A percentile compares a stretch with the other conserved stretches of the same genome.
Evolutionary conservation across 352 stramenopile genomes (phyloP).

Genomic region (Globisporangium cederbergense): DNA sequence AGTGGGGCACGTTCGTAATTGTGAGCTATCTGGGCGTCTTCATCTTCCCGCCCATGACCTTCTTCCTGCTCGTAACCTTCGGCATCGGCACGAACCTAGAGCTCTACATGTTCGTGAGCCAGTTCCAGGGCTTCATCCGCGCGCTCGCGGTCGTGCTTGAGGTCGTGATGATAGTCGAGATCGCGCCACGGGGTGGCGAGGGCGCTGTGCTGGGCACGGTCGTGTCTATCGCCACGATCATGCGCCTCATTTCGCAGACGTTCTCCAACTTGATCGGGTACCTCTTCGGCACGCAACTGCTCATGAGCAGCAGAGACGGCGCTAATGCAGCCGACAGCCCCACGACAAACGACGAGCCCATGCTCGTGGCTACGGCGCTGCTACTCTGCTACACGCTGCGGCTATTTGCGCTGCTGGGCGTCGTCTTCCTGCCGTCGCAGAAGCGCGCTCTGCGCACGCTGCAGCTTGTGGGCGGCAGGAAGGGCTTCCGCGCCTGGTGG

Average conservation of each 20-base stretch:
- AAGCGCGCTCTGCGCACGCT: conserved; percentile 16
- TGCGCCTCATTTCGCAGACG: conserved; percentile 29
- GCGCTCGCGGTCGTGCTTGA: conserved; percentile 32
- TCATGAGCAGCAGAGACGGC: conserved; percentile 11
- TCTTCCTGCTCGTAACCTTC: conserved; percentile 26
- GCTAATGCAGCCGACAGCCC: neutral
- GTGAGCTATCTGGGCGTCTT: conserved; percentile 29
- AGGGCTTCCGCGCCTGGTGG: conserved; percentile 21
- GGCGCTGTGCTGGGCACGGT: conserved; percentile 40
- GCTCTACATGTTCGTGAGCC: conserved; percentile 36
- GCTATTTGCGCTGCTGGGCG: conserved; percentile 23
- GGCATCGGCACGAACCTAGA: conserved; percentile 21
- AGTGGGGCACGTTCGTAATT: conserved; percentile 28
- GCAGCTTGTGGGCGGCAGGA: conserved; percentile 11
- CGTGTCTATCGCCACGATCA: conserved; percentile 37
- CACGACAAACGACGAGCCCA: conserved; percentile 17
- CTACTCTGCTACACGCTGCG: conserved; percentile 25
- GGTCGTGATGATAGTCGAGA: conserved; percentile 38
- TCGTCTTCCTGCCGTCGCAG: conserved; percentile 23
- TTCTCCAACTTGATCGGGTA: conserved; percentile 22
- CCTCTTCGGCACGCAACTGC: conserved; percentile 18
- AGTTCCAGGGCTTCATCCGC: conserved; percentile 37
- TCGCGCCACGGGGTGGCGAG: conserved; percentile 39
- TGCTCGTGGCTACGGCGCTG: conserved; percentile 30
- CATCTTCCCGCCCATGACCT: conserved; percentile 27